Percentiles rank a stretch among this genome's conserved stretches.
Conservation (phyloP, 2,329 filamentous ascomycete species). For the Hymenoscyphus occultus region DNA sequence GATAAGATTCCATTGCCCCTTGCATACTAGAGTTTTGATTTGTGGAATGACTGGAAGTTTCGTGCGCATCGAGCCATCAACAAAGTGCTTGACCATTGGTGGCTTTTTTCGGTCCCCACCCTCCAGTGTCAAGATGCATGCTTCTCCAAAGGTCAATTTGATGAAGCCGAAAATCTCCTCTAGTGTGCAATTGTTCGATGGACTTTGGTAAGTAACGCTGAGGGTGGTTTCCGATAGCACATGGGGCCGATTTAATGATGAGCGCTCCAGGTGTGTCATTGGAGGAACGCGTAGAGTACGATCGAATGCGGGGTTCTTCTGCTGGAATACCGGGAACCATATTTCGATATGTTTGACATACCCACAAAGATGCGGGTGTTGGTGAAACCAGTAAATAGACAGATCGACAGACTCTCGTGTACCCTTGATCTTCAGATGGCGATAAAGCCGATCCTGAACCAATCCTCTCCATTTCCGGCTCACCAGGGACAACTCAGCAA, state of each 20-base stretch:
- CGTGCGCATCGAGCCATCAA: constrained; percentile 7
- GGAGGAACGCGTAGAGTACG: constrained; percentile 26
- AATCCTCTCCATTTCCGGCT: constrained; percentile 61
- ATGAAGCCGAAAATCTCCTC: constrained; percentile 68
- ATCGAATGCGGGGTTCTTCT: constrained; percentile 31
- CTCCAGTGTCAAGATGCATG: constrained; percentile 67
- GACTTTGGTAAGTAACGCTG: constrained; percentile 57
- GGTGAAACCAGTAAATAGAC: constrained; percentile 58
- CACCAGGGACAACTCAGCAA: constrained; percentile 64
- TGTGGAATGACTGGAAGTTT: constrained; percentile 39
- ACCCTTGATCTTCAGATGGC: constrained; percentile 73
- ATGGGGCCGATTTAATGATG: constrained; percentile 33
- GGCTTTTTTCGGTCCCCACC: constrained; percentile 76
- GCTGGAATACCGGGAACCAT: constrained; percentile 70
- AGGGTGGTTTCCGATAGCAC: constrained; percentile 41
- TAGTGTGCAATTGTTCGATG: constrained; percentile 65
- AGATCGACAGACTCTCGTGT: constrained; percentile 60
- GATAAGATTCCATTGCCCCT: constrained; percentile 76
- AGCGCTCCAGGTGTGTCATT: constrained; percentile 28
- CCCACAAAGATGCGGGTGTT: constrained; percentile 55
- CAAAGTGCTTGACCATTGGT: constrained; percentile 61
- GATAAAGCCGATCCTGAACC: constrained; percentile 70
- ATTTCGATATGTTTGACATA: constrained; percentile 73
- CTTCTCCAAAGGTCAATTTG: constrained; percentile 51
- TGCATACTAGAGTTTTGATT: constrained; percentile 66